Evolutionary conservation across 1,284 basidiomycete genomes (phyloP).

Genomic region (Stygiomarasmius scandens): DNA sequence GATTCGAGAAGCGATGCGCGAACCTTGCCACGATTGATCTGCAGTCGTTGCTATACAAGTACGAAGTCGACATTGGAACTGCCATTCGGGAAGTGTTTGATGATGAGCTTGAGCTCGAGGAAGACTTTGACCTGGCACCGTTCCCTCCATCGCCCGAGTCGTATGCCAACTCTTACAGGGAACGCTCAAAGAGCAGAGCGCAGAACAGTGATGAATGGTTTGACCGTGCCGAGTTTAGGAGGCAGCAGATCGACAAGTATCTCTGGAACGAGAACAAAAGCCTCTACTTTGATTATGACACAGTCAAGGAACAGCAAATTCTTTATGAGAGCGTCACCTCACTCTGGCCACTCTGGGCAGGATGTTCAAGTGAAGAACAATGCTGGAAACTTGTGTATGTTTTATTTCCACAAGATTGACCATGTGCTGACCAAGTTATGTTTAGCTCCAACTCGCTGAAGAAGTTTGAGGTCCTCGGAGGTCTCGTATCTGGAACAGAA

Average conservation of each 20-base stretch:
- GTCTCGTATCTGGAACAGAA: constrained; percentile 96
- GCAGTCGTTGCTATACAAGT: constrained; percentile 90
- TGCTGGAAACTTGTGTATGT: constrained; percentile 88
- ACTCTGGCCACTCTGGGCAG: constrained; percentile 97
- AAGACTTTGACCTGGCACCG: constrained; percentile 89
- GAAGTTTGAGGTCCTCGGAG: constrained; percentile 96
- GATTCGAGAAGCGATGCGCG: constrained; percentile 95
- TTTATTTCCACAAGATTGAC: constrained; percentile 8
- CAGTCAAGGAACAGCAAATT: constrained; percentile 86
- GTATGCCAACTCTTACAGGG: constrained; percentile 64
- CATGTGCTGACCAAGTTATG: constrained; percentile 17
- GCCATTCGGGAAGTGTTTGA: constrained; percentile 95
- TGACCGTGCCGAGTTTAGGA: constrained; percentile 80
- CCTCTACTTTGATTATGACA: constrained; percentile 97
- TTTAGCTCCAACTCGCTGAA: constrained; percentile 79
- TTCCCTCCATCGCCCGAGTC: constrained; percentile 86
- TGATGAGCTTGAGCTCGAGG: constrained; percentile 87
- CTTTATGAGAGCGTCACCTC: constrained; percentile 95
- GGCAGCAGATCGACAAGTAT: constrained; percentile 89
- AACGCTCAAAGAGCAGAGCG: constrained; percentile 60
- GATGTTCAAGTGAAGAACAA: constrained; percentile 94
- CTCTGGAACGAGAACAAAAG: constrained; percentile 96
- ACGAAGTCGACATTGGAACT: constrained; percentile 91
- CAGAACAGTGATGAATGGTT: constrained; percentile 92
- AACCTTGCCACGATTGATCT: constrained; percentile 97